Conservation (phyloP, 129 eudicot species). For the Artemisia annua region DNA sequence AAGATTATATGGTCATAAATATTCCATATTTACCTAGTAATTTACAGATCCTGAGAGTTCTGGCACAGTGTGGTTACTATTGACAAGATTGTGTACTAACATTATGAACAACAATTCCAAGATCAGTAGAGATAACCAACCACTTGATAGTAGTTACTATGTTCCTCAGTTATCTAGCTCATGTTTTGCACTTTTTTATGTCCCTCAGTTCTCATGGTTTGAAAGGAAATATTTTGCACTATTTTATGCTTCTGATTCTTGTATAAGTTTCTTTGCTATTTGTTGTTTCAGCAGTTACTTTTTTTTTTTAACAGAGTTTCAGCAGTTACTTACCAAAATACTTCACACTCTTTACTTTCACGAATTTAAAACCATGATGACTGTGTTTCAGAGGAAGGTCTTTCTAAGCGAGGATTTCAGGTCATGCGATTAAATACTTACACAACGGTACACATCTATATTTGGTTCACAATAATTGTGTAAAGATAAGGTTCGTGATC, state of each 20-base stretch:
- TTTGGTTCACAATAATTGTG: not conserved
- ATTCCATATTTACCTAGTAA: not conserved
- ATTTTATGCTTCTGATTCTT: not conserved
- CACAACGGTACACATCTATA: constrained; percentile 61
- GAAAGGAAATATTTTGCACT: not conserved
- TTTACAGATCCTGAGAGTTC: not conserved
- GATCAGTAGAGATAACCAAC: constrained; percentile 3
- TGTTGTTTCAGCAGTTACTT: constrained; percentile 9
- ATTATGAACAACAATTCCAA: no score
- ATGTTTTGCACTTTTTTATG: no score
- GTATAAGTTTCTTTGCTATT: constrained; percentile 5
- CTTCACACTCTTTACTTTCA: not conserved
- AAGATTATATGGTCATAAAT: constrained; percentile 2
- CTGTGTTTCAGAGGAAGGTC: constrained; percentile 78
- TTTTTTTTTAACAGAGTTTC: no score
- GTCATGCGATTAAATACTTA: constrained; percentile 77
- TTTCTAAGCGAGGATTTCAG: constrained; percentile 75
- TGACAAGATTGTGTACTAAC: constrained; percentile 12
- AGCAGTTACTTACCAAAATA: constrained; percentile 5
- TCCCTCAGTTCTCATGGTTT: not conserved
- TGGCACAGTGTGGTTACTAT: no score
- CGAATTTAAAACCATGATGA: constrained; percentile 11
- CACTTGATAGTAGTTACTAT: constrained; percentile 5
- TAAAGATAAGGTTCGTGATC: no score
- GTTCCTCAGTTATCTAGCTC: not conserved